Conservation (phyloP, 345 rosid species). For the Gossypium australe region DNA sequence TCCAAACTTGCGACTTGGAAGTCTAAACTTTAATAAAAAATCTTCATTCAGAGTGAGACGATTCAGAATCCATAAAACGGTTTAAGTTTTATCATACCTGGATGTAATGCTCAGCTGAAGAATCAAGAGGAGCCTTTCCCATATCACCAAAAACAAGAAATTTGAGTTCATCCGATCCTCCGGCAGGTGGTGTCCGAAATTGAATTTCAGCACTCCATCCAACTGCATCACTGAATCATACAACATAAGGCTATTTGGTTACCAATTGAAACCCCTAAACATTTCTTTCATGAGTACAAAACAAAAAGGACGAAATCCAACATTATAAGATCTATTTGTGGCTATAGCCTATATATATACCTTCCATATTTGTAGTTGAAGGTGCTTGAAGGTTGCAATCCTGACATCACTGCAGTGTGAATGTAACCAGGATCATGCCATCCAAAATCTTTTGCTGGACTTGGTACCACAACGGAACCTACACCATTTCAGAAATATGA, state of each 20-base stretch:
- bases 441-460: slow-evolving; percentile 75
- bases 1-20: too few species aligned
- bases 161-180: slow-evolving; percentile 47
- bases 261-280: background rate
- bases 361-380: slow-evolving; percentile 63
- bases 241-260: background rate
- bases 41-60: too few species aligned
- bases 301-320: too few species aligned
- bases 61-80: too few species aligned
- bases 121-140: slow-evolving; percentile 73
- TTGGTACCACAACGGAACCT: slow-evolving; percentile 27
- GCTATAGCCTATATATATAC: slow-evolving; percentile 18
- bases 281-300: too few species aligned
- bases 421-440: slow-evolving; percentile 80
- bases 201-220: slow-evolving; percentile 54
- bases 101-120: slow-evolving; percentile 55
- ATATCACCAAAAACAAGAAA: slow-evolving; percentile 64
- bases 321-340: background rate
- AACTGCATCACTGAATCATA: slow-evolving; percentile 36
- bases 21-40: too few species aligned
- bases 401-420: slow-evolving; percentile 59
- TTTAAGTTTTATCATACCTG: slow-evolving; percentile 30
- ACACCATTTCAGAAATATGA: background rate
- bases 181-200: slow-evolving; percentile 53
- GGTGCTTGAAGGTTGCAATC: slow-evolving; percentile 40